Conservation (phyloP, 345 rosid species). For the Ricinus communis region DNA sequence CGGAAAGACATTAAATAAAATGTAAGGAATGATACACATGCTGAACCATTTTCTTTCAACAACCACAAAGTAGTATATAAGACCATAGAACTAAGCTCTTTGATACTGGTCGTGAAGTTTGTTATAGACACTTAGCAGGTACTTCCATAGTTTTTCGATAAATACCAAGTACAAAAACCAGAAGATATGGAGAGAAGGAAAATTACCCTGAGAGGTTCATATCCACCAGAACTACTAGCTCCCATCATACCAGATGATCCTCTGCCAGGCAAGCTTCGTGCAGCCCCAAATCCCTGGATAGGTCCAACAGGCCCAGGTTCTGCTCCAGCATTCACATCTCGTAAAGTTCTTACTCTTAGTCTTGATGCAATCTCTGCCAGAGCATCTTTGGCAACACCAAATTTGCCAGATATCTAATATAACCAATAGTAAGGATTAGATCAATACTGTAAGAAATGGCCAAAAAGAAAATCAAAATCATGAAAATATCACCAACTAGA, state of each 20-base stretch:
- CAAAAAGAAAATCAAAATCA: not conserved
- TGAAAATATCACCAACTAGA: conserved; percentile 7
- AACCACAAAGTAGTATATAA: conserved; percentile 2
- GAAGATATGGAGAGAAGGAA: not conserved
- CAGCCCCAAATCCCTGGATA: conserved; percentile 31
- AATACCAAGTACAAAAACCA: not conserved
- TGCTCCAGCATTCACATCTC: conserved; percentile 42
- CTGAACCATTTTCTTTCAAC: not conserved
- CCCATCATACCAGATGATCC: conserved; percentile 31
- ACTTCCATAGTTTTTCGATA: not conserved
- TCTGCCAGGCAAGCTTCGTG: conserved; percentile 35
- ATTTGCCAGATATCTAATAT: conserved; percentile 55
- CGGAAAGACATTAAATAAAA: not conserved
- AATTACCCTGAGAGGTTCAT: conserved; percentile 42
- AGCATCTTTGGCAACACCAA: conserved; percentile 54
- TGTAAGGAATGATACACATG: not conserved
- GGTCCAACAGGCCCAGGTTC: conserved; percentile 38
- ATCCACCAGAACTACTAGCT: conserved; percentile 38
- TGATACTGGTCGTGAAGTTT: not conserved
- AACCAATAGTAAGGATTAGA: not conserved
- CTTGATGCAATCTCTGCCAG: conserved; percentile 52
- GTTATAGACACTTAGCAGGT: not conserved
- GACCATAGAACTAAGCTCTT: not conserved
- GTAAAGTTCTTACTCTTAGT: conserved; percentile 48
- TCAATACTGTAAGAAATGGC: not conserved